Conservation (phyloP, 2,329 filamentous ascomycete species). For the Colletotrichum melonis region DNA sequence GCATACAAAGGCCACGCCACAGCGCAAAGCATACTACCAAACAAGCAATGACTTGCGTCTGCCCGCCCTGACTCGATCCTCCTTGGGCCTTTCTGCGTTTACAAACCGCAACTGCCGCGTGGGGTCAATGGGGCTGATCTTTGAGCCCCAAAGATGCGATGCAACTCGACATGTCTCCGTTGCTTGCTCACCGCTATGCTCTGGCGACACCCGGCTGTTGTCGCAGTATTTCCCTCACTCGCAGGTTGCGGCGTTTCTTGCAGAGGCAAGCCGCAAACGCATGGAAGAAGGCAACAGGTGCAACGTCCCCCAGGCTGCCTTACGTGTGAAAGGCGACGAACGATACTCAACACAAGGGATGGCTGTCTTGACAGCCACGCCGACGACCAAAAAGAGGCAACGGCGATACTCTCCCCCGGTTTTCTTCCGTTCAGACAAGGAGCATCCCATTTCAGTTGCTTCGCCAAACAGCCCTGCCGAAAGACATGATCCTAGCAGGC, state of each 20-base stretch:
- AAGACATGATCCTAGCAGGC: slow-evolving; percentile 4
- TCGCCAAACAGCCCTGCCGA: slow-evolving; percentile 32
- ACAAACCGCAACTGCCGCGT: slow-evolving; percentile 28
- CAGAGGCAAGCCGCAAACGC: not conserved
- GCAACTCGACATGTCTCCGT: slow-evolving; percentile 7
- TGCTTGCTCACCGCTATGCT: slow-evolving; percentile 18
- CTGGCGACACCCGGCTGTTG: not conserved
- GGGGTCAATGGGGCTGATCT: slow-evolving; percentile 17
- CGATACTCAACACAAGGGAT: slow-evolving; percentile 10
- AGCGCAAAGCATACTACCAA: slow-evolving; percentile 8
- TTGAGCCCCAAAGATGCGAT: slow-evolving; percentile 21
- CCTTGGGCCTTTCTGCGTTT: not conserved
- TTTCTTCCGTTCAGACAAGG: slow-evolving; percentile 7
- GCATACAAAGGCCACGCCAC: slow-evolving; percentile 9
- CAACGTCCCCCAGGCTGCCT: slow-evolving; percentile 16
- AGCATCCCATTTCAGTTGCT: slow-evolving; percentile 10
- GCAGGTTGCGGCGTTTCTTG: not conserved
- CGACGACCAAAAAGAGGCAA: slow-evolving; percentile 1
- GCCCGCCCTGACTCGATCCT: slow-evolving; percentile 1
- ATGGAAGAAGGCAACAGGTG: slow-evolving; percentile 8
- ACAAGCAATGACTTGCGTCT: slow-evolving; percentile 29
- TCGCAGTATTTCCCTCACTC: slow-evolving; percentile 14
- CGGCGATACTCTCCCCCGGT: not conserved
- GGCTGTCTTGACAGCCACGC: slow-evolving; percentile 3
- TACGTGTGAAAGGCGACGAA: slow-evolving; percentile 19